phyloP scores from a whole-genome alignment of 2,329 filamentous ascomycete species.

The Colletotrichum sp. region DNA sequence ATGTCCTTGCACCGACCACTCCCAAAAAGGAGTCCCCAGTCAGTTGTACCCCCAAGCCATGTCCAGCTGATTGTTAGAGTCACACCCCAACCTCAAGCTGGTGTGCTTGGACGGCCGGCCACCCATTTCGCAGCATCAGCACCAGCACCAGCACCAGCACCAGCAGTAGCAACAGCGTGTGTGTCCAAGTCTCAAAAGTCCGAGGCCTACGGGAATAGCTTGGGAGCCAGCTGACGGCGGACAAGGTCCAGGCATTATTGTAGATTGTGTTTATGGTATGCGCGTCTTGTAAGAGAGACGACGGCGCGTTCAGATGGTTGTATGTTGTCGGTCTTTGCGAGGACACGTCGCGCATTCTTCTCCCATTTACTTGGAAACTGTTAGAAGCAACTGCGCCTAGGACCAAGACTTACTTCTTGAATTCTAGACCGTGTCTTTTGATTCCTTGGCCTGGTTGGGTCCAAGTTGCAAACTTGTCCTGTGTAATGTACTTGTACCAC shows the following conservation, averaged over 20 bases:
- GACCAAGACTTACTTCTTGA: background rate
- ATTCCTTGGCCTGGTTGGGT: background rate
- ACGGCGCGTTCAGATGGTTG: background rate
- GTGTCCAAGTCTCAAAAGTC: background rate
- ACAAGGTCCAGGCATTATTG: background rate
- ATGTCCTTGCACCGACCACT: background rate
- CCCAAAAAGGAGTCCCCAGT: background rate
- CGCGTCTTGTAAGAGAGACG: background rate
- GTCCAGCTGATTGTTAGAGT: background rate
- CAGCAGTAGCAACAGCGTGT: background rate
- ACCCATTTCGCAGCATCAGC: background rate
- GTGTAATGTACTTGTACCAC: background rate
- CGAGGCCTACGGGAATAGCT: background rate
- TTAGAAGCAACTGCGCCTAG: background rate
- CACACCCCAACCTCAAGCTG: background rate
- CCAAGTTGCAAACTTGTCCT: background rate
- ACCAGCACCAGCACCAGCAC: background rate
- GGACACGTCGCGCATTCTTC: background rate
- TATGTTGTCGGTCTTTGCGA: background rate
- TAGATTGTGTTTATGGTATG: background rate
- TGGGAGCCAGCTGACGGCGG: background rate
- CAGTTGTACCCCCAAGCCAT: background rate
- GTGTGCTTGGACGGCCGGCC: background rate
- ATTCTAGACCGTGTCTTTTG: background rate
- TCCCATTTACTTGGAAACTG: background rate